A percentile compares a stretch with the other conserved stretches of the same genome.
phyloP scores from a whole-genome alignment of 441 rosid genomes.

The Adansonia grandidieri region DNA sequence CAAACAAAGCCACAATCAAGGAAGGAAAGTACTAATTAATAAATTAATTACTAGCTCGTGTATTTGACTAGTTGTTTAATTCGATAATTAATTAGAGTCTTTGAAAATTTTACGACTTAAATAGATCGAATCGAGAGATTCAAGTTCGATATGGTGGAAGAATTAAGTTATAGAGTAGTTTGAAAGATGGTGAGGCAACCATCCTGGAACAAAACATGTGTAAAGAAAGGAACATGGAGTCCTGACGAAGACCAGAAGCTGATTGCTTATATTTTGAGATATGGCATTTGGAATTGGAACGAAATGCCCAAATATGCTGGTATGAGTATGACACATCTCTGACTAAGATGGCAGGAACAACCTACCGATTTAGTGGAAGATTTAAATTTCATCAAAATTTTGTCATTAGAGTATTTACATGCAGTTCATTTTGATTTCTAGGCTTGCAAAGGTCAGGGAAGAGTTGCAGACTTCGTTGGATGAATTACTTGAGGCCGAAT shows the following conservation, averaged over 20 bases:
- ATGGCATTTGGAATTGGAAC: slow-evolving; percentile 54
- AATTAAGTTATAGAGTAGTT: no score
- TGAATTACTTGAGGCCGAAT: slow-evolving; percentile 49
- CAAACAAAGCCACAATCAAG: background rate
- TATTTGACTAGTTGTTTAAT: background rate
- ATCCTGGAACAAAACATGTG: background rate
- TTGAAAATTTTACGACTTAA: no score
- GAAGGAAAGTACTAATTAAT: background rate
- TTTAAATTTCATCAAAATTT: background rate
- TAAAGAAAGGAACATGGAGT: slow-evolving; percentile 46
- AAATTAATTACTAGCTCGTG: background rate
- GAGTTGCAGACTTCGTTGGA: slow-evolving; percentile 58
- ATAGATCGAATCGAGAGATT: background rate
- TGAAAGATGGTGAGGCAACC: background rate
- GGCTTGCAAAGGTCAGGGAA: slow-evolving; percentile 40
- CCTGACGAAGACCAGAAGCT: slow-evolving; percentile 46
- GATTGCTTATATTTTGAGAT: slow-evolving; percentile 36
- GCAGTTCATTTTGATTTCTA: background rate
- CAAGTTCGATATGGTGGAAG: background rate
- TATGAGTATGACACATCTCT: background rate
- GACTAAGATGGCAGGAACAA: no score
- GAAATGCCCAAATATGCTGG: slow-evolving; percentile 49
- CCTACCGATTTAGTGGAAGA: background rate
- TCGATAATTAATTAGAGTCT: background rate
- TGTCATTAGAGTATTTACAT: background rate